phyloP scores from a whole-genome alignment of 768 basidiomycete genomes.

The Galerina marginata region DNA sequence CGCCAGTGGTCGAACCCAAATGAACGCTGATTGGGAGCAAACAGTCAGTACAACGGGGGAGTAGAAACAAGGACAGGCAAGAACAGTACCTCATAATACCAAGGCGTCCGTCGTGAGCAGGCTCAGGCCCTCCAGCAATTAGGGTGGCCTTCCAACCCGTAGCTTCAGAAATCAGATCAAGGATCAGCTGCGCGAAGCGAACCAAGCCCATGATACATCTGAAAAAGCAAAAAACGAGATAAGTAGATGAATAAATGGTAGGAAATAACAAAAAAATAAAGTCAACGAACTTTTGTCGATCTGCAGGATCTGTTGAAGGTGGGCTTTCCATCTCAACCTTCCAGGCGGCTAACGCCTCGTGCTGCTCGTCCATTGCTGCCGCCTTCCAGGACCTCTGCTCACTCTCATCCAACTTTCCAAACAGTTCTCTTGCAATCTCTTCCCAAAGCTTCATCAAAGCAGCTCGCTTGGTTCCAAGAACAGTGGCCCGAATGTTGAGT shows the following conservation, averaged over 20 bases:
- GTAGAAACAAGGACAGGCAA: neutral
- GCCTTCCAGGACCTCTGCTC: slow-evolving; percentile 3
- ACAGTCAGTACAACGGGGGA: neutral
- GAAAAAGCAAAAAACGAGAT: neutral
- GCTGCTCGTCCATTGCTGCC: slow-evolving; percentile 2
- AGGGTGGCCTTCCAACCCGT: slow-evolving; percentile 14
- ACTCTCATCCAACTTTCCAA: neutral
- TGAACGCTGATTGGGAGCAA: slow-evolving; percentile 10
- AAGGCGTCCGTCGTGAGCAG: slow-evolving; percentile 11
- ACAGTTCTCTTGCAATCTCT: slow-evolving; percentile 9
- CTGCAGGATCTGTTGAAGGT: slow-evolving; percentile 2
- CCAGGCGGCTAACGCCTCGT: neutral
- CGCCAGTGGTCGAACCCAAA: slow-evolving; percentile 14
- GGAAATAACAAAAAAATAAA: too few species aligned
- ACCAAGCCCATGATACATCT: slow-evolving; percentile 12
- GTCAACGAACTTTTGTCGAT: slow-evolving; percentile 14
- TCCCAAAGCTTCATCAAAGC: neutral
- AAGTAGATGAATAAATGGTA: neutral
- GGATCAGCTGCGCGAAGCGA: slow-evolving; percentile 12
- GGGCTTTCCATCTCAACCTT: neutral
- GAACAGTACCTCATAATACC: slow-evolving; percentile 10
- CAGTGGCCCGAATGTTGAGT: neutral
- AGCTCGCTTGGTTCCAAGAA: neutral
- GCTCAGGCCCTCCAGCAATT: slow-evolving; percentile 20
- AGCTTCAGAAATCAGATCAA: slow-evolving; percentile 10